Base-by-base conservation (phyloP, 2,329 filamentous ascomycete species). In the Hymenoscyphus occultus region DNA sequence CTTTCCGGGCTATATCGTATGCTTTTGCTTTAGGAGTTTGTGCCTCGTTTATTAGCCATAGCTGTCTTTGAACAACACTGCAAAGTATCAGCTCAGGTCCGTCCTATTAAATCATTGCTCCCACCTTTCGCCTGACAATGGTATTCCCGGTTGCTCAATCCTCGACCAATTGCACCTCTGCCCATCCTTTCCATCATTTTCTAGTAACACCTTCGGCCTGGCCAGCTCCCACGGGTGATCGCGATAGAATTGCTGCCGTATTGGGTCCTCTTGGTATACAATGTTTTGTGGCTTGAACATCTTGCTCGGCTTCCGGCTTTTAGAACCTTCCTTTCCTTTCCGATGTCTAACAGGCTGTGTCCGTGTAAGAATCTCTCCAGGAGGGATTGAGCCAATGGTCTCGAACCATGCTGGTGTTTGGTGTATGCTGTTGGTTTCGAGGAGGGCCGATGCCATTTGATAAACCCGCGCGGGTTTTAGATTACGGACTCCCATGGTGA, bases 181-280 rank as follows among this genome's bases (percentile, higher is more conserved):
- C 61, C 86, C 82, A 74, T 99, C 94, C 75, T 90, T 90, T 62
- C 95, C 95, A 73, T 94, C 90, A 71, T 88, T 82, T 79, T 99
- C 95, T 10, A 98, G 80, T 58, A 99, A 82, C 65, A 97, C 83
- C 71, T 92, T 85, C 63, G 95, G 95, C 68, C 94, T 85, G 19
- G 95, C 95, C 74, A 99, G 81, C 79, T 99, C 95, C 95, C 95
- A 99, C 5, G 95, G 95, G 76, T 99, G 95, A 77, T 99, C 94
- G 74, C 84, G 87, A 81, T 91, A 99, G 80, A 98, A 99, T 35
- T 88, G 86, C 71, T 80, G 82, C 69, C 95, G 89, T 74, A 99
- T 82, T 66, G 80, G 78, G 78, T 99, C 95, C 77, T 99, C 95
- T 66, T 90, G 86, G 76, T 95, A 97, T 62, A 80, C 80, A 69